Base-by-base conservation (phyloP, 345 rosid species). In the Camelina sativa region DNA sequence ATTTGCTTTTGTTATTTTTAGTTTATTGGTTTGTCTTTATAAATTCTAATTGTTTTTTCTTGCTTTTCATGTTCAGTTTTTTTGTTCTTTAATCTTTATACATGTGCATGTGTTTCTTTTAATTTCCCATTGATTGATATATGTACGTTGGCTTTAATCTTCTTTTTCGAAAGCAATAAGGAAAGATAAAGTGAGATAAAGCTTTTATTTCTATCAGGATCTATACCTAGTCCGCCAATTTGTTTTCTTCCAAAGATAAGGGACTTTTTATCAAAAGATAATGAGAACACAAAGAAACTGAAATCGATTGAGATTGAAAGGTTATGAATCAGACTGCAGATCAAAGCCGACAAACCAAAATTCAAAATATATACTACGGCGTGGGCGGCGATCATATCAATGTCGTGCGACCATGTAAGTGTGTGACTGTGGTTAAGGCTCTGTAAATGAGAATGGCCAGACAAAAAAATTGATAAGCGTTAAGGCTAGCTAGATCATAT, bases 161-260 rank as follows among this genome's bases (percentile, higher is more conserved):
- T 76, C 66, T 67, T 59, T 43, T 67, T 58, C 15, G 12, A 32
- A 75, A 75, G 68, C 38, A 60, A 28, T 28, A 52, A 15, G 48
- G 38, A 76, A 76, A 69, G 71, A 46, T 63, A 70, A 50, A 50
- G 54, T 17, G 64, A 62, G 75, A 54, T 56, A 47, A 68, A 46
- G 75, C 65, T 56, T 62, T 76, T 44, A 55, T 54, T 62, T 69
- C 60, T 55, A 62, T 62, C 17, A 41, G 28, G 35, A 59, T 25
- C 58, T 50, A 67, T 54, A 52, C n/a, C 25, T 35, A 35, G 28
- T 32, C 40, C 17, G 19, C 50, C 38, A 32, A 52, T 20, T n/a
- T 43, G 7, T 40, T 69, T 68, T 62, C 15, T 32, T 60, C 25
- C 8, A 54, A 20, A 52, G 35, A n/a, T 53, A 62, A 75, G 60